These are phyloP conservation scores for Herpetospermum pedunculosum DNA, from an alignment of 306 rosid genomes.

Conservation along the genomic window DNA sequence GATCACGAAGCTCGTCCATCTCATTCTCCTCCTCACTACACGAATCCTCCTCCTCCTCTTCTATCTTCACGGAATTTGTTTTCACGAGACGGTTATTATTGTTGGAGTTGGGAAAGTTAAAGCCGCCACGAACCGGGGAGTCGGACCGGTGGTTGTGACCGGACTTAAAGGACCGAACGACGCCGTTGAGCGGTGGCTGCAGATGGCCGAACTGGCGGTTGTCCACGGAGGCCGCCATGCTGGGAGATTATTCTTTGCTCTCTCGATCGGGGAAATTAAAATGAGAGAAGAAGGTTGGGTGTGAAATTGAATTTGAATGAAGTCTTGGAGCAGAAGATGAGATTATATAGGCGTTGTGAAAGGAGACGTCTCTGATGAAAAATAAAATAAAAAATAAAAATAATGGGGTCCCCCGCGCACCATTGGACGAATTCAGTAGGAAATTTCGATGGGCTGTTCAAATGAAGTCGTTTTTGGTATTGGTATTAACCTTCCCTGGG, in stretches of 20 bases:
- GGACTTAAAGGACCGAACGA: conserved; percentile 26
- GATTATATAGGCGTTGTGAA: background rate
- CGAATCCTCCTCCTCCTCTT: conserved; percentile 9
- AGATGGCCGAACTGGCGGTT: conserved; percentile 30
- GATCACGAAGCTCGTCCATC: background rate
- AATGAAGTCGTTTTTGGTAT: too few species aligned
- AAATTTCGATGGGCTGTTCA: background rate
- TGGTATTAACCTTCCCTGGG: too few species aligned
- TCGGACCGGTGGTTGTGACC: conserved; percentile 13
- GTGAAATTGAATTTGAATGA: too few species aligned
- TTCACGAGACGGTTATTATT: conserved; percentile 3
- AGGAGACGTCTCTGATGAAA: too few species aligned
- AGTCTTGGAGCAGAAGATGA: background rate
- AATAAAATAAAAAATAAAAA: too few species aligned
- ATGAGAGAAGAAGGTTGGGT: too few species aligned
- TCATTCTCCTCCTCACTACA: conserved; percentile 32
- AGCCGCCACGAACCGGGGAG: conserved; percentile 19
- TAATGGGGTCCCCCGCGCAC: too few species aligned
- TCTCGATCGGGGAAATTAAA: too few species aligned
- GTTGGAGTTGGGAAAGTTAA: background rate
- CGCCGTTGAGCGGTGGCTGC: conserved; percentile 25
- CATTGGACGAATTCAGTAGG: background rate
- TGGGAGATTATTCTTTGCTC: too few species aligned
- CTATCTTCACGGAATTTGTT: background rate
- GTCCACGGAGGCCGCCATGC: conserved; percentile 67